phyloP scores from a whole-genome alignment of 2,329 filamentous ascomycete species.

The Keithomyces neogunnii region DNA sequence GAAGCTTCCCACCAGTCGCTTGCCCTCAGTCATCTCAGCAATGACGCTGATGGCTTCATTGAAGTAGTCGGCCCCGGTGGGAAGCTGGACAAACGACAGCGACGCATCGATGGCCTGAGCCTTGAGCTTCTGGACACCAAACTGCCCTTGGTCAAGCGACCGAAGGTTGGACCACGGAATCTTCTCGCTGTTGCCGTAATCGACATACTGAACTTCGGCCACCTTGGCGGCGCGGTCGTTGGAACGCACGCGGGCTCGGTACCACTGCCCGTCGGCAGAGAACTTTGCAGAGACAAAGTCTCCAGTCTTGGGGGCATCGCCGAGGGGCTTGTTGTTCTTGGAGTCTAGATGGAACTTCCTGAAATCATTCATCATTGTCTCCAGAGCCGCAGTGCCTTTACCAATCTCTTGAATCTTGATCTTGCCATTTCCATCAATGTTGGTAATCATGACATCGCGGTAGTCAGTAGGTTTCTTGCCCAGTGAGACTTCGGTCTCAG shows the following conservation, averaged over 20 bases:
- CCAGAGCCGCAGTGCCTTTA: constrained; percentile 73
- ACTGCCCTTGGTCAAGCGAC: constrained; percentile 69
- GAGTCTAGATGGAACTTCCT: constrained; percentile 82
- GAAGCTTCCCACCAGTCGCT: constrained; percentile 80
- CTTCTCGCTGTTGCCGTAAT: constrained; percentile 92
- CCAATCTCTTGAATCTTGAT: constrained; percentile 91
- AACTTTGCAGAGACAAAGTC: constrained; percentile 90
- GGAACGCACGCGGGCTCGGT: constrained; percentile 80
- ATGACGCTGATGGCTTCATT: constrained; percentile 71
- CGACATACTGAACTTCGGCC: constrained; percentile 86
- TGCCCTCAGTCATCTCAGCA: constrained; percentile 63
- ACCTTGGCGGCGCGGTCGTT: constrained; percentile 88
- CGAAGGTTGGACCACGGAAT: constrained; percentile 79
- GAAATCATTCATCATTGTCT: constrained; percentile 85
- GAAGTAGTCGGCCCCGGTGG: constrained; percentile 73
- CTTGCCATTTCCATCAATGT: constrained; percentile 73
- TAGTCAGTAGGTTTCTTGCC: constrained; percentile 73
- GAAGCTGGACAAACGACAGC: constrained; percentile 83
- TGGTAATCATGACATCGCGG: constrained; percentile 85
- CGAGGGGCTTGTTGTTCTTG: constrained; percentile 66
- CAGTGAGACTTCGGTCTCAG: constrained; percentile 41
- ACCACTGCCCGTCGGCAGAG: constrained; percentile 84
- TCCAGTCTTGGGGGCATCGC: constrained; percentile 76
- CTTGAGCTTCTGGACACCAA: constrained; percentile 73
- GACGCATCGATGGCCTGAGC: constrained; percentile 81